Base-by-base conservation (phyloP, 2,329 filamentous ascomycete species). In the Trichoderma guizhouense region DNA sequence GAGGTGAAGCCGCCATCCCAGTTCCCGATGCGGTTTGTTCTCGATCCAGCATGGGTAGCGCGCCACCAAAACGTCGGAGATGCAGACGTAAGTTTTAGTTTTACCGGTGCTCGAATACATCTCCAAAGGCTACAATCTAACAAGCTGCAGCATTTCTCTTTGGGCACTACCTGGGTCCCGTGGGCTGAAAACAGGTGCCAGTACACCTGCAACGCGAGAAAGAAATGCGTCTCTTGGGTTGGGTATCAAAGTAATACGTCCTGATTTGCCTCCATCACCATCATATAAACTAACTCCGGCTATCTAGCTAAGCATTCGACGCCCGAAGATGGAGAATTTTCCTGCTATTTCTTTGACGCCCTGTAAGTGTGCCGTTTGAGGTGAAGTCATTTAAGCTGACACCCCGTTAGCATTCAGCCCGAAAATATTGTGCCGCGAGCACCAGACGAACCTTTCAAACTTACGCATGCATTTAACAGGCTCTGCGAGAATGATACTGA, bases 181-280 rank as follows among this genome's bases (percentile, higher is more conserved):
- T 73, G 69, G 64, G 71, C 43, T 15, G 72, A 74, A 39, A 73
- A 68, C 26, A 74, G 65, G n/a, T 74, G 73, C 65, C 73, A 74
- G 62, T 74, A 72, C 21, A 69, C 58, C 6, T 74, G 73, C 60
- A 73, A 71, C 62, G 72, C 65, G 2, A 73, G 53, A 9, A 57
- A 47, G 9, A 63, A 63, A 6, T 74, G 73, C 30, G 72, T 63
- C 12, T 73, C 73, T 4, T 74, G 66, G 60, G 73, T 65, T 24
- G 73, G 67, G 51, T 72, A 69, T n/a, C 43, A 73, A 53, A 55
- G 73, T 74, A 53, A 21, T 67, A 39, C 11, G 3, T 55, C 11
- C 36, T 21, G 15, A 2, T 34, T 21, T 24, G 15, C 24, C 34
- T 18, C 34, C 8, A 21, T 24, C 6, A n/a, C 21, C 34, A 28